A percentile compares a stretch with the other conserved stretches of the same genome.
phyloP scores from a whole-genome alignment of 108 stramenopile species.

The Pseudonitzschia delicatissima region DNA sequence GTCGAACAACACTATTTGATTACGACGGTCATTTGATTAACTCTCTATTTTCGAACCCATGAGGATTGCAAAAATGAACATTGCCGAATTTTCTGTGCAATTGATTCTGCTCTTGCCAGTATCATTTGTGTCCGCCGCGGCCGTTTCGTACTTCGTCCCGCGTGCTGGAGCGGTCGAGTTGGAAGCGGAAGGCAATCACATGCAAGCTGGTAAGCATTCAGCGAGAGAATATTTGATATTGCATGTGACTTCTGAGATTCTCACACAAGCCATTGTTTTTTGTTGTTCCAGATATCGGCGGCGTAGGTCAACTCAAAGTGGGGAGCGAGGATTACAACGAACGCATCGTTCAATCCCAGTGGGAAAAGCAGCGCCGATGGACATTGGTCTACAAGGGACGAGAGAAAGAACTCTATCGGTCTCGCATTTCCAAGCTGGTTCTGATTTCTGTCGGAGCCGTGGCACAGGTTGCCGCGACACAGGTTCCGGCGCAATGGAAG shows the following conservation, averaged over 20 bases:
- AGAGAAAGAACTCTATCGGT: neutral
- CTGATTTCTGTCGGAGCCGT: neutral
- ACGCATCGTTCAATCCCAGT: slow-evolving; percentile 3
- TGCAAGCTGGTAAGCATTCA: neutral
- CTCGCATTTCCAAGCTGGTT: neutral
- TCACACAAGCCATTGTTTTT: too few relatives aligned
- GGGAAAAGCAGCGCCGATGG: slow-evolving; percentile 7
- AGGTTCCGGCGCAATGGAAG: neutral
- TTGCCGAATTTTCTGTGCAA: too few relatives aligned
- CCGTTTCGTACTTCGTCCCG: neutral
- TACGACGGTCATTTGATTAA: too few relatives aligned
- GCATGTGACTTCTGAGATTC: too few relatives aligned
- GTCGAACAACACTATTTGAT: too few relatives aligned
- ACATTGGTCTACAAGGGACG: neutral
- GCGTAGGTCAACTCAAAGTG: too few relatives aligned
- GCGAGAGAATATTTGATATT: too few relatives aligned
- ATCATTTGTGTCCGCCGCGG: neutral
- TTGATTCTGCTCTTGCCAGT: neutral
- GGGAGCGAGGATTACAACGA: neutral
- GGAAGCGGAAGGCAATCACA: neutral
- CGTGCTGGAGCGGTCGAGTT: neutral
- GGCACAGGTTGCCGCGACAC: neutral
- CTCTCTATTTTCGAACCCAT: too few relatives aligned
- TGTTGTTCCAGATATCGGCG: too few relatives aligned
- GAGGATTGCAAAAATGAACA: too few relatives aligned